Base-by-base conservation (phyloP, 352 stramenopile genomes). In the Pythium rhizo-oryzae region DNA sequence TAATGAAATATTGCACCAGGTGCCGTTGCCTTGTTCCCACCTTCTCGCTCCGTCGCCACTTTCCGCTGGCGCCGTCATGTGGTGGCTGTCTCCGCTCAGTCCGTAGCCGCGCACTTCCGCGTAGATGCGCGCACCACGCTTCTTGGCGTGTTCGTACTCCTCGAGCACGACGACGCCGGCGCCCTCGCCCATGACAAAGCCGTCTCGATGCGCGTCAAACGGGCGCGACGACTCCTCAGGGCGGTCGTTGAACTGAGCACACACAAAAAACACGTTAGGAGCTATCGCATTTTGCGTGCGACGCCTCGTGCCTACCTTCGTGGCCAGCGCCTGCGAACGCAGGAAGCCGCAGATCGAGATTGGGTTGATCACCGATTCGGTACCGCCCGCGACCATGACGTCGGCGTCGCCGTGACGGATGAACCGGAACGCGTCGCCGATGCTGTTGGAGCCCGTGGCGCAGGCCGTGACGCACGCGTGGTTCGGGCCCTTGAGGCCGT, bases 391-490 rank as follows among this genome's bases (percentile, higher is more conserved):
- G 56, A 99, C 69, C 96, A 99, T 99, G 24, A 99, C 79, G 62
- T 98, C 94, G 1, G 94, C 96, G 61, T 97, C 90, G 58, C 85
- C 85, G 56, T 92, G 76, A 46, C 85, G 82, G 70, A 97, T 94
- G 25, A 95, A 78, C 64, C 84, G 89, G 28, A 97, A 96, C 18
- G 96, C 97, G 69, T 99, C 97, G 9, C 96, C 96, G 63, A 99
- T 99, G 49, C 93, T 94, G 77, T 99, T 96, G 46, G 89, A 95
- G n/a, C 97, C 97, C 30, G 96, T 98, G 18, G 98, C 97, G 70
- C 98, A 99, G 0, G 98, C 98, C 18, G 96, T 99, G 33, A 97
- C 92, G 61, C 98, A 93, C 58, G 95, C 96, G 75, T 99, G 98
- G 70, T 99, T 99, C 8, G 98, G 98, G 43, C 98, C 98, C 82